Evolutionary conservation across 148 eudicot species (phyloP), one percentile per base, ranked within the genome.

Genomic region (Rhododendron ferrugineum): DNA sequence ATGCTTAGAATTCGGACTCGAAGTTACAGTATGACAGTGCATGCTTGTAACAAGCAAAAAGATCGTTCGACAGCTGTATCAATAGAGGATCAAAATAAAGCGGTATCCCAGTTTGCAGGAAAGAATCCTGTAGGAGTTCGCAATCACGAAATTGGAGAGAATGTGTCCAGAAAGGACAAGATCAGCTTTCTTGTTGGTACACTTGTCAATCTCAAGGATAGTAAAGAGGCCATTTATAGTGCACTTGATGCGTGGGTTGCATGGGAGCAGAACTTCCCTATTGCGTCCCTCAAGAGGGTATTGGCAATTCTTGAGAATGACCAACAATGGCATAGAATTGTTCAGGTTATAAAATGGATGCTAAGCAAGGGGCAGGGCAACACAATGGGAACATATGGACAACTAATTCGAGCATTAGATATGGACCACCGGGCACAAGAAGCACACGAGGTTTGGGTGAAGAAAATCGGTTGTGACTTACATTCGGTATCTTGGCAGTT

Each of bases 351-450:
- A 18, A 97, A 97, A 85, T 97, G 99, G 98, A 94, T 95, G 92
- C 87, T 97, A 86, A 95, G 99, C 92, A 97, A 97, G 86, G 99
- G 99, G 75, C 98, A 95, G 88, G 98, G 98, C 79, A 94, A 88
- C 85, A 97, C 99, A 44, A 84, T 89, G 88, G 93, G 93, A 49
- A 95, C 98, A 68, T 95, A 95, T 74, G 94, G 89, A 84, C 98
- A 97, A 89, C 88, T 97, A 46, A 93, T 97, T 46, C 91, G 89
- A 37, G 99, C 99, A 82, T 81, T 97, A 82, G 99, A 95, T 87
- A 97, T 87, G 98, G 98, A 97, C 85, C 92, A 89, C 81, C 86
- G 99, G 83, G 94, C 89, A 3, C 90, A 93, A 86, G 99, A 97
- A 87, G 98, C 99, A 60, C 96, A 97, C 81, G 90, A 84, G 83